Conservation (phyloP, 345 rosid genomes). For the Eucalyptus polybractea region DNA sequence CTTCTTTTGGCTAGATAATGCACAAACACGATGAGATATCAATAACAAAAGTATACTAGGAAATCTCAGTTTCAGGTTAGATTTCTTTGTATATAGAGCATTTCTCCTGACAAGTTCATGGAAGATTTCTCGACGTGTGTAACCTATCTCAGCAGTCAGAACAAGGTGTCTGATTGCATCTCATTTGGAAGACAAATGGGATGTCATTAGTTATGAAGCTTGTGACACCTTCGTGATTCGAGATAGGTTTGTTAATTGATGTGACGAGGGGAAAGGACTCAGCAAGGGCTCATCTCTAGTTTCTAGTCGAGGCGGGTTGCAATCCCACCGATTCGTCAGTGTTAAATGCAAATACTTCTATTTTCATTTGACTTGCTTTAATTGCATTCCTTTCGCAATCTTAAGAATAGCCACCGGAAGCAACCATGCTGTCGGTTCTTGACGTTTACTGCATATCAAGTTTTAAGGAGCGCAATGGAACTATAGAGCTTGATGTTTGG, state of each 20-base stretch:
- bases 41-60: not conserved
- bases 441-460: too few species aligned
- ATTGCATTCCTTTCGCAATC: not conserved
- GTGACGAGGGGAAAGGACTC: not conserved
- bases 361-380: not conserved
- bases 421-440: too few species aligned
- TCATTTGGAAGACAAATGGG: not conserved
- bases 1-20: not conserved
- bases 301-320: not conserved
- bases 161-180: not conserved
- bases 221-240: not conserved
- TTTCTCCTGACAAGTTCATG: not conserved
- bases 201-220: not conserved
- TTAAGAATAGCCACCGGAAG: too few species aligned
- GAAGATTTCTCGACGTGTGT: not conserved
- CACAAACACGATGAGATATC: not conserved
- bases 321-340: not conserved
- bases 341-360: not conserved
- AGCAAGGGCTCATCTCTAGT: not conserved
- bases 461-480: not conserved
- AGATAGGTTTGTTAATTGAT: not conserved
- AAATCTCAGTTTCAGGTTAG: not conserved
- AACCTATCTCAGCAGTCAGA: not conserved
- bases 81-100: not conserved
- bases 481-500: not conserved